A percentile compares a stretch with the other conserved stretches of the same genome.
phyloP scores from a whole-genome alignment of 768 basidiomycete genomes.

The Boletus subcaerulescens region DNA sequence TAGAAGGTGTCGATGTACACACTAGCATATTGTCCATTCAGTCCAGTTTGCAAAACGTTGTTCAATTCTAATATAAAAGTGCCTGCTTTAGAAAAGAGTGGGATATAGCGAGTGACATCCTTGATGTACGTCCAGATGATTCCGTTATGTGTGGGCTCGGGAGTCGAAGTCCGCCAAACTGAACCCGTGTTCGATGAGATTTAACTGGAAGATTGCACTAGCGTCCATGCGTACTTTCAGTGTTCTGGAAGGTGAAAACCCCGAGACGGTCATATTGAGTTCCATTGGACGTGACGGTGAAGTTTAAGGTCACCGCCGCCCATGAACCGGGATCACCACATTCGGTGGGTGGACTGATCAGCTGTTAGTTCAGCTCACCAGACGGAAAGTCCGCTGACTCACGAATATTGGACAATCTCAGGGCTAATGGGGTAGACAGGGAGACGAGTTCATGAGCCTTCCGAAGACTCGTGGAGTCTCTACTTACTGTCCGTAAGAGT shows the following conservation, averaged over 20 bases:
- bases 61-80: conserved; percentile 72
- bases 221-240: conserved; percentile 55
- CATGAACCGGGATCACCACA: conserved; percentile 71
- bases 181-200: background rate
- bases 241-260: conserved; percentile 72
- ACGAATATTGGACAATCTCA: conserved; percentile 64
- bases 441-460: background rate
- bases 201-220: background rate
- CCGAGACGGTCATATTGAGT: conserved; percentile 73
- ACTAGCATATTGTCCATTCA: conserved; percentile 74
- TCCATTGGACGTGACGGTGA: conserved; percentile 76
- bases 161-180: conserved; percentile 83
- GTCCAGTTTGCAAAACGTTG: conserved; percentile 55
- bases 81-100: conserved; percentile 66
- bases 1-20: conserved; percentile 12
- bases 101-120: conserved; percentile 70
- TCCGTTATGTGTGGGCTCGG: conserved; percentile 66
- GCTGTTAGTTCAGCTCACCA: background rate
- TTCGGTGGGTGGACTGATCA: conserved; percentile 60
- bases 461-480: background rate
- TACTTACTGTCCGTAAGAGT: conserved; percentile 64
- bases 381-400: conserved; percentile 14
- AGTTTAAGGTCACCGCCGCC: conserved; percentile 72
- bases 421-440: conserved; percentile 37
- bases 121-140: conserved; percentile 80